These are phyloP conservation scores for Paratinospora sagittata DNA, from an alignment of 164 flowering plant genomes.

Conservation along the genomic window DNA sequence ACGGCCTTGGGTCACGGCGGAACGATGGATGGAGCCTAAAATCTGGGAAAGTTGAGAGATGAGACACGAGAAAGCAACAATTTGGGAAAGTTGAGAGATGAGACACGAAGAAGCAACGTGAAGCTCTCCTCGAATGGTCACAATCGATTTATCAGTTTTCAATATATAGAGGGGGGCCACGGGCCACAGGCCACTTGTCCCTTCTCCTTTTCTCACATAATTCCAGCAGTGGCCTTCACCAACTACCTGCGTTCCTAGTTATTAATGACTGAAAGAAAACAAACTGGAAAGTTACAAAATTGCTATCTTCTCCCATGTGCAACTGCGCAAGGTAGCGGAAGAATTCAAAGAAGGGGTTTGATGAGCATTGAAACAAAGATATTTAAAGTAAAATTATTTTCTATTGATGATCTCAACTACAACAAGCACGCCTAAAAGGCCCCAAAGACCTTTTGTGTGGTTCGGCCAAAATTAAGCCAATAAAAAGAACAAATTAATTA, in stretches of 20 bases:
- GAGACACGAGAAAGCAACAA: not conserved
- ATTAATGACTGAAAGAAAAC: not conserved
- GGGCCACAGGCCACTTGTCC: not conserved
- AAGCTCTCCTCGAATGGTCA: not conserved
- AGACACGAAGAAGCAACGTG: not conserved
- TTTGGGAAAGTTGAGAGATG: constrained; percentile 1
- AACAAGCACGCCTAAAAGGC: constrained; percentile 34
- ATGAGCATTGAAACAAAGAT: not conserved
- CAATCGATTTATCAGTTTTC: not conserved
- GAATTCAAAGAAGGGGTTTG: not conserved
- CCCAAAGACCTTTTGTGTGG: constrained; percentile 36
- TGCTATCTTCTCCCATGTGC: constrained; percentile 1
- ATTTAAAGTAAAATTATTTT: constrained; percentile 3
- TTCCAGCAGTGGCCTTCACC: constrained; percentile 6
- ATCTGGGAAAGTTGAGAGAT: constrained; percentile 1
- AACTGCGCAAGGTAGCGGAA: not conserved
- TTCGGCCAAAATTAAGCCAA: constrained; percentile 25
- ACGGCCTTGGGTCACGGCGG: not conserved
- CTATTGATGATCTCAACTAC: constrained; percentile 25
- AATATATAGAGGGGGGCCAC: not conserved
- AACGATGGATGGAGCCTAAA: not conserved
- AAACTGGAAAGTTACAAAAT: not conserved
- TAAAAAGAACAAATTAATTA: not conserved
- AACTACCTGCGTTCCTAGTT: not conserved
- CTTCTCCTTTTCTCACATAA: not conserved